phyloP scores from a whole-genome alignment of 768 basidiomycete species.

The Lentinula sp. region DNA sequence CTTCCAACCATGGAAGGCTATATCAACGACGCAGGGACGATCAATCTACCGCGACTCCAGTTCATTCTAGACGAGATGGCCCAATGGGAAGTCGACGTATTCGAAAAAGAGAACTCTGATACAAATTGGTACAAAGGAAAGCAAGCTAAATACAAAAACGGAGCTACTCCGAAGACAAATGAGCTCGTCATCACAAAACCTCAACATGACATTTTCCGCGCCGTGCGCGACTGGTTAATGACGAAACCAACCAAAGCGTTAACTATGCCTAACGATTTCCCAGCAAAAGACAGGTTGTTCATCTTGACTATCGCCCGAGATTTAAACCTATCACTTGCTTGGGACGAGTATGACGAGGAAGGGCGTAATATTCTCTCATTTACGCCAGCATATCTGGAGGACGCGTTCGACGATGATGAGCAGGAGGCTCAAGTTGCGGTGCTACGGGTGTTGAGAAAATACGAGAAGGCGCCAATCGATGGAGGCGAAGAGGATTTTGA shows the following conservation, averaged over 20 bases:
- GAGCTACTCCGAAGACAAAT: conserved; percentile 42
- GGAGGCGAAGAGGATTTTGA: conserved; percentile 75
- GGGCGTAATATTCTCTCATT: conserved; percentile 68
- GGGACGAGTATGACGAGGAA: conserved; percentile 90
- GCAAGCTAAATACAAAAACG: conserved; percentile 63
- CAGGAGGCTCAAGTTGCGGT: conserved; percentile 72
- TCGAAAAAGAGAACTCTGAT: conserved; percentile 89
- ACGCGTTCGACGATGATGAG: conserved; percentile 45
- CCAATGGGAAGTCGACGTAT: conserved; percentile 82
- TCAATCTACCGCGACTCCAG: conserved; percentile 77
- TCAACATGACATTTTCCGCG: conserved; percentile 75
- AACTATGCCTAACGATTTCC: conserved; percentile 71
- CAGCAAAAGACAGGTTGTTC: conserved; percentile 77
- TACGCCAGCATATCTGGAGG: conserved; percentile 47
- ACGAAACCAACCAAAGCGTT: conserved; percentile 38
- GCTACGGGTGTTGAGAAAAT: conserved; percentile 81
- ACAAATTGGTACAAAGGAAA: conserved; percentile 93
- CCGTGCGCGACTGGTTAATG: conserved; percentile 72
- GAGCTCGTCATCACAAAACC: conserved; percentile 55
- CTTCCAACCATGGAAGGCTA: conserved; percentile 86
- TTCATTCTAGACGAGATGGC: conserved; percentile 85
- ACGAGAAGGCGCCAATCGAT: conserved; percentile 78
- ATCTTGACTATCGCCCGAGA: conserved; percentile 71
- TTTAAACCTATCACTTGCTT: conserved; percentile 72
- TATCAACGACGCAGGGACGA: conserved; percentile 83